phyloP scores from a whole-genome alignment of 768 basidiomycete genomes.

The Pisolithus microcarpus region DNA sequence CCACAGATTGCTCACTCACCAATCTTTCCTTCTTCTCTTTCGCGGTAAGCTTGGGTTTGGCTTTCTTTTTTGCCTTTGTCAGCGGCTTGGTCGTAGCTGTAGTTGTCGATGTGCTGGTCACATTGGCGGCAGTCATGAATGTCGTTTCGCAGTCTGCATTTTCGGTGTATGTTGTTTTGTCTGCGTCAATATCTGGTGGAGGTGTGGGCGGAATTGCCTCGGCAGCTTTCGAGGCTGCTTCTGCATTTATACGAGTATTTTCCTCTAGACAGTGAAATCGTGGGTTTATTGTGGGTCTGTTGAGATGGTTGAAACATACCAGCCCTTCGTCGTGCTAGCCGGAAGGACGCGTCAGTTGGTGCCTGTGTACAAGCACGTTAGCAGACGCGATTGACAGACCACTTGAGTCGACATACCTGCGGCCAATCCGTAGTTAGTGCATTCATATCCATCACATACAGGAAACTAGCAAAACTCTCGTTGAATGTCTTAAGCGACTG shows the following conservation, averaged over 20 bases:
- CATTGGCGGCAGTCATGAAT: conserved; percentile 20
- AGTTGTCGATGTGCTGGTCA: conserved; percentile 20
- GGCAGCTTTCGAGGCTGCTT: conserved; percentile 42
- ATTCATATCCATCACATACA: conserved; percentile 93
- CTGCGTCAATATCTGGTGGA: conserved; percentile 16
- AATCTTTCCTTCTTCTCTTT: conserved; percentile 82
- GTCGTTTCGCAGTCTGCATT: conserved; percentile 30
- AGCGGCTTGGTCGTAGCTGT: conserved; percentile 28
- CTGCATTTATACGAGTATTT: conserved; percentile 45
- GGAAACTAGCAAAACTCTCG: conserved; percentile 86
- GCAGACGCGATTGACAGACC: background rate
- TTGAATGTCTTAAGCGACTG: conserved; percentile 80
- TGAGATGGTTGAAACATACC: conserved; percentile 32
- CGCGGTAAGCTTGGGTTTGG: conserved; percentile 60
- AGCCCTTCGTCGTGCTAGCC: conserved; percentile 51
- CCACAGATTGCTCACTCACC: conserved; percentile 32
- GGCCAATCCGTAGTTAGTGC: conserved; percentile 91
- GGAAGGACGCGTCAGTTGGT: conserved; percentile 53
- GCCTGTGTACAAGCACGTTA: conserved; percentile 33
- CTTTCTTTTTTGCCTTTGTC: conserved; percentile 47
- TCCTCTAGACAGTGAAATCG: conserved; percentile 39
- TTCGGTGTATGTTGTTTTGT: conserved; percentile 26
- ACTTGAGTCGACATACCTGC: conserved; percentile 44
- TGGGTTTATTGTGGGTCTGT: background rate
- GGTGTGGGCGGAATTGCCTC: conserved; percentile 23